These are phyloP conservation scores for Piper betle DNA, from an alignment of 164 flowering plant genomes.

Conservation along the genomic window DNA sequence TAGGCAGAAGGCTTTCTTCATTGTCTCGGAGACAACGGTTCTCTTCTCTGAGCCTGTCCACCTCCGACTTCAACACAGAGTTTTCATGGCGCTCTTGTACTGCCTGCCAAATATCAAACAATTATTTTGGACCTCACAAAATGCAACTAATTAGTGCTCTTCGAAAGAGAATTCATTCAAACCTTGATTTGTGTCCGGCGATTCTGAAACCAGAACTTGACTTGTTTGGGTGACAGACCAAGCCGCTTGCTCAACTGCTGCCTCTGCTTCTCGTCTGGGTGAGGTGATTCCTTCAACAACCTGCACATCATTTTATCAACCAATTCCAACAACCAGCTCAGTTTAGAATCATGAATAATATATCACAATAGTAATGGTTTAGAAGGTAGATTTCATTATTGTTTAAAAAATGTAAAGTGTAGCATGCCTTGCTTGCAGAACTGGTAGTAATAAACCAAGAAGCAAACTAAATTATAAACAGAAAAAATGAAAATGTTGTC, in stretches of 20 bases:
- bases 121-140: not conserved
- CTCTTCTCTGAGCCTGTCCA: constrained; percentile 78
- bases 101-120: constrained; percentile 34
- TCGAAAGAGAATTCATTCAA: not conserved
- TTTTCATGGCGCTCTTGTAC: constrained; percentile 98
- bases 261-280: constrained; percentile 99
- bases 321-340: no score
- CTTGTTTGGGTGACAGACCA: constrained; percentile 93
- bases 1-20: constrained; percentile 61
- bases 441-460: no score
- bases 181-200: constrained; percentile 99
- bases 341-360: no score
- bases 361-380: no score
- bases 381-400: no score
- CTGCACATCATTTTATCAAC: constrained; percentile 23
- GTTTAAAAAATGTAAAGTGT: no score
- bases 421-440: no score
- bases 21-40: constrained; percentile 66
- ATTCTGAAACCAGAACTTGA: constrained; percentile 99
- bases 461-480: no score
- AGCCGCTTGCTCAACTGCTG: constrained; percentile 87
- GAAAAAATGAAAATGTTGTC: no score
- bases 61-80: constrained; percentile 67
- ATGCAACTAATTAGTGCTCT: not conserved
- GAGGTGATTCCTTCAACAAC: constrained; percentile 91